A percentile compares a stretch with the other conserved stretches of the same genome.
phyloP scores from a whole-genome alignment of 1,284 basidiomycete species.

The Flammula alnicola region DNA sequence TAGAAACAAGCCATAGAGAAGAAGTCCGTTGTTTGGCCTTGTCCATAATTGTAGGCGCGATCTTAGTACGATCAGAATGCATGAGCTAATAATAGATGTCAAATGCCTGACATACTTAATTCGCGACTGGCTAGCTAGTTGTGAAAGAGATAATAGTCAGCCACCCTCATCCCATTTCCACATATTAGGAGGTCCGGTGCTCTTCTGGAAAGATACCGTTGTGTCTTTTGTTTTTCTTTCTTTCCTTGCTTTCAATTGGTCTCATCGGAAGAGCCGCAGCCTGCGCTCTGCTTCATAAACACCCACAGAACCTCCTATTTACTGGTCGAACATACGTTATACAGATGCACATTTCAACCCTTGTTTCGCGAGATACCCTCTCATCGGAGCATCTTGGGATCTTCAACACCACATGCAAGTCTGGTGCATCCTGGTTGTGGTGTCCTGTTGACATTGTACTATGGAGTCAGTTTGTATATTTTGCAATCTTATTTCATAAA shows the following conservation, averaged over 20 bases:
- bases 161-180: background rate
- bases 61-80: no score
- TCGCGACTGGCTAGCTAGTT: no score
- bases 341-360: background rate
- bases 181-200: no score
- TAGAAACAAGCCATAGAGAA: background rate
- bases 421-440: constrained; percentile 18
- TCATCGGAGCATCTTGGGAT: constrained; percentile 4
- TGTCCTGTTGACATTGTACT: constrained; percentile 25
- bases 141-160: no score
- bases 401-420: constrained; percentile 14
- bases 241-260: no score
- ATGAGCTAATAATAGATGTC: no score
- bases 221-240: no score
- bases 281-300: background rate
- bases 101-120: no score
- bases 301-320: constrained; percentile 4
- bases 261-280: background rate
- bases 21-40: background rate
- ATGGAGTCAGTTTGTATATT: constrained; percentile 20
- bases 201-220: no score
- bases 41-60: no score
- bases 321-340: background rate
- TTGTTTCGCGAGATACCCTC: constrained; percentile 1
- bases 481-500: background rate